phyloP scores from a whole-genome alignment of 2,329 filamentous ascomycete species.

The Phyllosticta citribraziliensis region DNA sequence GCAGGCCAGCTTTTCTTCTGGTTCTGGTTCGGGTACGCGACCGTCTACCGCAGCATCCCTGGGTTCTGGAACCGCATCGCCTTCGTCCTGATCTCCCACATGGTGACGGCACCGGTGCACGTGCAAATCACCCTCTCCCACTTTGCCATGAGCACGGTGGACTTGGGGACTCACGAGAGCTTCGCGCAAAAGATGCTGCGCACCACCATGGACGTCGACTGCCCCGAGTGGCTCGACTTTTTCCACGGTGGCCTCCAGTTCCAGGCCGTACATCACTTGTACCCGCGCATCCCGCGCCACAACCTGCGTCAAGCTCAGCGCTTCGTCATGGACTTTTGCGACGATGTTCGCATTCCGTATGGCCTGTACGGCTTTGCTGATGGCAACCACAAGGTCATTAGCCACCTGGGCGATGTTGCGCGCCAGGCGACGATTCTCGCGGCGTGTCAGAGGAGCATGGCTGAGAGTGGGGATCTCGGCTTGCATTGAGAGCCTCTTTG shows the following conservation, averaged over 20 bases:
- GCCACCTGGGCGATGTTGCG: conserved; percentile 47
- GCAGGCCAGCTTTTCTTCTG: conserved; percentile 54
- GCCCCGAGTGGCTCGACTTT: conserved; percentile 61
- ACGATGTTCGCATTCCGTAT: conserved; percentile 55
- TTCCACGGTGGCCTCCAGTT: conserved; percentile 65
- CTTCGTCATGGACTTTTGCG: conserved; percentile 53
- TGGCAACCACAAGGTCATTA: conserved; percentile 50
- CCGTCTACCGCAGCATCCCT: conserved; percentile 52
- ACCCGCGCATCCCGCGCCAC: conserved; percentile 58
- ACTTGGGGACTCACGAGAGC: conserved; percentile 54
- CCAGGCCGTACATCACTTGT: conserved; percentile 62
- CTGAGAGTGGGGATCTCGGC: conserved; percentile 17
- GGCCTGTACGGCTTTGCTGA: conserved; percentile 51
- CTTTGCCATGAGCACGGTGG: conserved; percentile 60
- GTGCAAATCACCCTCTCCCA: conserved; percentile 64
- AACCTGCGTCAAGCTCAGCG: conserved; percentile 53
- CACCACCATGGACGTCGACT: conserved; percentile 66
- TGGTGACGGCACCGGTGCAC: conserved; percentile 58
- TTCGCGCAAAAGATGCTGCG: conserved; percentile 61
- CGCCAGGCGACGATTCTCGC: conserved; percentile 52
- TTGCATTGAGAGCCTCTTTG: not conserved
- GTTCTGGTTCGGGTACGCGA: conserved; percentile 58
- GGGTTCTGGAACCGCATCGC: conserved; percentile 47
- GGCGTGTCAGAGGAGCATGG: conserved; percentile 41
- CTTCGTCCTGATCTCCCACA: conserved; percentile 56